Evolutionary conservation across 768 basidiomycete genomes (phyloP), one percentile per base, ranked within the genome.

Genomic region (Porpolomopsis calyptriformis): DNA sequence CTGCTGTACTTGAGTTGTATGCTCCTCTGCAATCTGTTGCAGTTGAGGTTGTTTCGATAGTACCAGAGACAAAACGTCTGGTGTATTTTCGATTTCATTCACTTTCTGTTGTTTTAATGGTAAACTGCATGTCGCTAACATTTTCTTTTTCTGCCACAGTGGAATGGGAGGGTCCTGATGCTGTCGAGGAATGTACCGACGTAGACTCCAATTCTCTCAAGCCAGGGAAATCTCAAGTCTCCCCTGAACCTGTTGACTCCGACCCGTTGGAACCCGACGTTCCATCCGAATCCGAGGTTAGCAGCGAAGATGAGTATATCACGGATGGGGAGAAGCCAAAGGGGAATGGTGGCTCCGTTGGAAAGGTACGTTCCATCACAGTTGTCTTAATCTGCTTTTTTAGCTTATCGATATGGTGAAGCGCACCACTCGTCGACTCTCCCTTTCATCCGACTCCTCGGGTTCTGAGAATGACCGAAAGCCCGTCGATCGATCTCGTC

Each of bases 251-350:
- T 10, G 31, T 40, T 19, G 18, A 18, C 33, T 18, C 48, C 34
- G 49, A 36, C 11, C 54, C 52, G 4, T 57, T 31, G 25, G 49
- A 34, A 16, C 40, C 43, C 8, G 50, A 48, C 4, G 16, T 36
- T 19, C 36, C 64, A 18, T 71, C 73, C 16, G 74, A 75, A 52
- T 71, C 75, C 2, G 75, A 73, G 40, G 66, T 64, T 19, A 63
- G 62, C 46, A 83, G 78, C 57, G 82, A 76, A 49, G 85, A 87
- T 54, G 85, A 88, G 53, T 87, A 84, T 59, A 69, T 83, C 40
- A 77, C 65, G 42, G 68, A 62, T 40, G 74, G 73, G 50, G 57
- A 62, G 19, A 60, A 54, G 52, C 43, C 46, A 18, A 69, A 66
- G 52, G 60, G 51, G 55, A 66, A 58, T 59, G 56, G 54, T 47